Conservation (phyloP, 345 rosid species). For the Anastatica hierochuntica region DNA sequence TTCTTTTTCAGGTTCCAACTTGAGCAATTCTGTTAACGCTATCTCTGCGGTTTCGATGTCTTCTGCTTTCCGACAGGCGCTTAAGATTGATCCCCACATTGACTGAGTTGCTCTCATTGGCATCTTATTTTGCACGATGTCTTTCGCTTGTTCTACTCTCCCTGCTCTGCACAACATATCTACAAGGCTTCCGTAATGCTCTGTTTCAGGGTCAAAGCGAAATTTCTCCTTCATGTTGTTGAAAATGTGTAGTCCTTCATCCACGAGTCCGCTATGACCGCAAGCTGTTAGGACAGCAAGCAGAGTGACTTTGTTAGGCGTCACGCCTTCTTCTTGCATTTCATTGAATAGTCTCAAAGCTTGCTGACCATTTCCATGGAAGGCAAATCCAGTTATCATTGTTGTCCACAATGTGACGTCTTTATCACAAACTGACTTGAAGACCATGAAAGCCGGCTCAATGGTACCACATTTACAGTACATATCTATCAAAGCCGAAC, state of each 20-base stretch:
- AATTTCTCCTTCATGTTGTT: conserved; percentile 31
- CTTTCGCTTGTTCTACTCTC: conserved; percentile 37
- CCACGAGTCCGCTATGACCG: conserved; percentile 40
- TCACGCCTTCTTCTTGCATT: conserved; percentile 33
- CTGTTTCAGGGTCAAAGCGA: conserved; percentile 37
- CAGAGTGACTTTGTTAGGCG: conserved; percentile 41
- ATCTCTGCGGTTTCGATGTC: conserved; percentile 41
- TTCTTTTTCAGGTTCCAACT: conserved; percentile 51
- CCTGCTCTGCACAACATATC: conserved; percentile 45
- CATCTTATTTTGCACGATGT: conserved; percentile 35
- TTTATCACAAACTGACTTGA: conserved; percentile 26
- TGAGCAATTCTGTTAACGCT: conserved; percentile 37
- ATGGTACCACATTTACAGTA: conserved; percentile 50
- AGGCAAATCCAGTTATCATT: conserved; percentile 52
- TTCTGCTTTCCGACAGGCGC: conserved; percentile 32
- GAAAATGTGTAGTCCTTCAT: conserved; percentile 36
- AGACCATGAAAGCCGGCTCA: conserved; percentile 30
- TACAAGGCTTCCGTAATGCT: conserved; percentile 51
- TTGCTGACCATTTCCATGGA: conserved; percentile 41
- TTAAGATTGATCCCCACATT: conserved; percentile 49
- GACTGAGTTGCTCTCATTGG: conserved; percentile 40
- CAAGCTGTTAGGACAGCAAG: conserved; percentile 48
- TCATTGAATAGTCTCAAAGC: conserved; percentile 39
- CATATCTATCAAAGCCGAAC: conserved; percentile 44
- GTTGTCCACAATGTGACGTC: conserved; percentile 53